Base-by-base conservation (phyloP, 2,329 filamentous ascomycete genomes). In the Colletotrichum cereale region DNA sequence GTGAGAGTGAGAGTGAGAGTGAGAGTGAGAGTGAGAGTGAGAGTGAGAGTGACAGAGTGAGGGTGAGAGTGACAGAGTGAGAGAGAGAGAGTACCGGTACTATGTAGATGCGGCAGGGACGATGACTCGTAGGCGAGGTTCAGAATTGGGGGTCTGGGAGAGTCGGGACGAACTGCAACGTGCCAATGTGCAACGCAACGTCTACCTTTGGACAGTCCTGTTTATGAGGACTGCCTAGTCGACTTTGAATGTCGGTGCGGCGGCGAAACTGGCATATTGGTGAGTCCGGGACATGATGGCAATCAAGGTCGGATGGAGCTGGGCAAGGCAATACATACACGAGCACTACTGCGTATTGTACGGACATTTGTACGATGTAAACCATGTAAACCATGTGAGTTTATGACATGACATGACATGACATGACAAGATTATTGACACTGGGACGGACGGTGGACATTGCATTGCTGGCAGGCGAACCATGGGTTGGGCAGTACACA, bases 131-230 rank as follows among this genome's bases (percentile, higher is more conserved):
- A 29, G 50, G 26, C 57, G 34, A 61, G 36, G 34, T 34, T 21
- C 11, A 42, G 36, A 18, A 38, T 7, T 24, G n/a, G 34, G 44
- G 50, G 24, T 24, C 53, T 11, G 5, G 36, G 29, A 62, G 31
- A 48, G 18, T 63, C 58, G 68, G 52, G 65, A 71, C 44, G 65
- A 68, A 62, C 68, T 58, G 57, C 18, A 62, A 67, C 16, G 31
- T 71, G 57, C 50, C 16, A 40, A 31, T 62, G 53, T 34, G 29
- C 26, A 31, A 36, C 5, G 14, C 21, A 16, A 3, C 12, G 18
- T 24, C 16, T n/a, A n/a, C n/a, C n/a, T 52, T n/a, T 52, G 24
- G 44, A 38, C 48, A 12, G 60, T 16, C 44, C 6, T 5, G 14
- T 40, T 50, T 26, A 29, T 52, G 6, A 52, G 18, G 14, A 26